These are phyloP conservation scores for bread wheat (Triticum aestivum) DNA, from an alignment of 176 grass and related monocot genomes.

Conservation along the genomic window IWGSC_CS_RefSeq_v2.1 NC_057795.1:510564229-510564728, in stretches of 20 bases:
- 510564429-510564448: not conserved
- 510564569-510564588: constrained; percentile 22
- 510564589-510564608: constrained; percentile 17
- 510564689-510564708: not conserved
- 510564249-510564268: constrained; percentile 12
- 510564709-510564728: not conserved
- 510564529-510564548: constrained; percentile 1
- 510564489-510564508: constrained; percentile 27
- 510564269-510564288: not conserved
- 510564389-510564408: not conserved
- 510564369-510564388: not conserved
- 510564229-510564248: not conserved
- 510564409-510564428: not conserved
- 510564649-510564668: not conserved
- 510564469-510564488: constrained; percentile 4
- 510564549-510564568: constrained; percentile 43
- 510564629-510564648: not conserved
- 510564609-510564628: not conserved
- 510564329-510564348: not conserved
- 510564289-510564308: not conserved
- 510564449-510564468: not conserved
- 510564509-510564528: constrained; percentile 25
- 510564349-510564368: not conserved
- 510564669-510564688: not conserved
- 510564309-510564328: not conserved